Evolutionary conservation across 1,284 basidiomycete genomes (phyloP), one percentile per base, ranked within the genome.

Genomic region (Farysia itapuensis): DNA sequence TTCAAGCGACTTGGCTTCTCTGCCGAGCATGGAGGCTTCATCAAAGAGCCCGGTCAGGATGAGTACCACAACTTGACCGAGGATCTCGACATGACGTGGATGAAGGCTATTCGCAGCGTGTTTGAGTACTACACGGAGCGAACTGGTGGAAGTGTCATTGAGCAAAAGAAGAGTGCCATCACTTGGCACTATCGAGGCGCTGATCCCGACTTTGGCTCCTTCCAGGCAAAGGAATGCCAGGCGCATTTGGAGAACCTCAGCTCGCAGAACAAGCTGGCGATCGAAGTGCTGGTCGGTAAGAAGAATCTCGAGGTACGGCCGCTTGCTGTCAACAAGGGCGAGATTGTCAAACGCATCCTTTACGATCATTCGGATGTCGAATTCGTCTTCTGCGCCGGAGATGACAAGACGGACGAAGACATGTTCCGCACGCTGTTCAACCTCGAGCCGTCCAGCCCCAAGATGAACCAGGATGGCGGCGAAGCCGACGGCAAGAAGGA

Each of bases 221-320:
- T 63, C 56, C 63, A 72, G 50, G 77, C 71, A 78, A 86, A 91
- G 72, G 94, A 98, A 79, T 95, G 91, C 76, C 90, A 97, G 74
- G 93, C 96, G 74, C 81, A 97, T 57, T 81, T 98, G 42, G 93
- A 97, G 82, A 93, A 91, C 78, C 91, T 77, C 14, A 60, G 60
- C 2, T 48, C 78, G 35, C 59, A 64, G 29, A 65, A 70, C 45
- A 67, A 68, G n/a, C 39, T 75, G 23, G 60, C 77, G 8, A 74
- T 78, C 43, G 75, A 79, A 48, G 77, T 71, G 31, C 59, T 79
- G 19, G 77, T 80, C 16, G 94, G 94, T 25, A 97, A 97, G 82
- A 97, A 96, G 85, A 97, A 96, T 78, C 82, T 98, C 40, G 94
- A 98, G 80, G 93, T 96, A 19, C 85, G 94, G 47, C 94, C 93